A percentile compares a stretch with the other conserved stretches of the same genome.
Evolutionary conservation across 257 asterid species (phyloP).

Genomic region (Lithospermum erythrorhizon): DNA sequence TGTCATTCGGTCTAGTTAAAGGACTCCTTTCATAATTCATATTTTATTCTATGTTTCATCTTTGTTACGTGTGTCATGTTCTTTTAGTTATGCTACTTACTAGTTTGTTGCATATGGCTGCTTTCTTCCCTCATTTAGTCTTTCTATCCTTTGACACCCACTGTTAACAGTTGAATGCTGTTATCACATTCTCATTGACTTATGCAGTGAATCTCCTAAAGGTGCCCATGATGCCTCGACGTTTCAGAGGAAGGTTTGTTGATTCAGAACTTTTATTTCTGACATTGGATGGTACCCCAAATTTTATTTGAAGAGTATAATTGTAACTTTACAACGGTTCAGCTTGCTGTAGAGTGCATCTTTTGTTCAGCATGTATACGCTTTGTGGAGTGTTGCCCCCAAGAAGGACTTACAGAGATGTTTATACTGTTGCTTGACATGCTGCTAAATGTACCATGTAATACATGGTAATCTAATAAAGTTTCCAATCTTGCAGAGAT

Average conservation of each 20-base stretch:
- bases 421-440: conserved; percentile 8
- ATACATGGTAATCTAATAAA: conserved; percentile 11
- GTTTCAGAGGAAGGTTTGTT: conserved; percentile 91
- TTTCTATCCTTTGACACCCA: conserved; percentile 2
- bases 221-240: conserved; percentile 98
- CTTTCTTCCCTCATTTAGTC: not conserved
- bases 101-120: not conserved
- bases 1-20: not conserved
- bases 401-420: conserved; percentile 95
- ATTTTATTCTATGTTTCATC: too few species aligned
- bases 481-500: conserved; percentile 51
- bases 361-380: conserved; percentile 99
- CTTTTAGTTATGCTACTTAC: not conserved
- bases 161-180: conserved; percentile 4
- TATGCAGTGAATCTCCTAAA: conserved; percentile 94
- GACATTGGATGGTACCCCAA: not conserved
- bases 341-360: conserved; percentile 99
- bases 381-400: conserved; percentile 98
- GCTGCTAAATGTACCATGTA: not conserved
- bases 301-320: conserved; percentile 11
- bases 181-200: conserved; percentile 32
- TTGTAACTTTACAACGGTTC: conserved; percentile 22
- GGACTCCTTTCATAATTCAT: not conserved
- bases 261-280: conserved; percentile 9
- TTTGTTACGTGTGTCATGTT: not conserved